Evolutionary conservation across 2,329 filamentous ascomycete species (phyloP), one percentile per base, ranked within the genome.

Genomic region (Alternaria dauci): DNA sequence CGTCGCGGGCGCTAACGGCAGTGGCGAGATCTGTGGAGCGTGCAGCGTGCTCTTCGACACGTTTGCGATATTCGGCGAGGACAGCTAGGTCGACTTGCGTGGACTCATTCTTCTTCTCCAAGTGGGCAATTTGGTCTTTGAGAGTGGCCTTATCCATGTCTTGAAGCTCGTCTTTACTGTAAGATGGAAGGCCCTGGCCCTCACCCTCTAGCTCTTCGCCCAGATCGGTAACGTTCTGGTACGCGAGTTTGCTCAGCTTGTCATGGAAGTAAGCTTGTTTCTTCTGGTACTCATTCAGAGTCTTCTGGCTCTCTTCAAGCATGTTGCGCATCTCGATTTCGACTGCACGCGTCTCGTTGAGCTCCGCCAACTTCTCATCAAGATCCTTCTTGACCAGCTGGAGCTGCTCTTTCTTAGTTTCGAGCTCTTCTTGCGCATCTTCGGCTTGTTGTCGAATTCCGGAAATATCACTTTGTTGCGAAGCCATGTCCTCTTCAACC

Each of bases 261-360:
- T 97, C 92, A 55, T 93, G 84, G 93, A 94, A 98, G 81, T 97
- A 92, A 38, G 85, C 86, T 41, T 91, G 85, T 61, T 91, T 89
- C 79, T 92, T 94, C 77, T 96, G 89, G 78, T 96, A 97, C 74
- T 98, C 94, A 0, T 82, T 80, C 14, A 98, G 85, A 9, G 90
- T 87, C 81, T 99, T 99, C 68, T 97, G 91, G 77, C 94, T 95
- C 75, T 98, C 94, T 74, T 98, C 95, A 1, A 99, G 89, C 81
- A 96, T 96, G 80, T 98, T 98, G 65, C 92, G 91, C 93, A 98
- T 97, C 79, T 99, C 95, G 62, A 99, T 97, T 78, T 99, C 95
- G 3, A 90, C 84, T 0, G 93, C 94, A 9, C 94, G 88, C 0
- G 91, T 96, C 73, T 93, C 91, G 74, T 98, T 97, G 58, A 98